Base-by-base conservation (phyloP, 2,329 filamentous ascomycete genomes). In the Fusarium brachygibbosum region DNA sequence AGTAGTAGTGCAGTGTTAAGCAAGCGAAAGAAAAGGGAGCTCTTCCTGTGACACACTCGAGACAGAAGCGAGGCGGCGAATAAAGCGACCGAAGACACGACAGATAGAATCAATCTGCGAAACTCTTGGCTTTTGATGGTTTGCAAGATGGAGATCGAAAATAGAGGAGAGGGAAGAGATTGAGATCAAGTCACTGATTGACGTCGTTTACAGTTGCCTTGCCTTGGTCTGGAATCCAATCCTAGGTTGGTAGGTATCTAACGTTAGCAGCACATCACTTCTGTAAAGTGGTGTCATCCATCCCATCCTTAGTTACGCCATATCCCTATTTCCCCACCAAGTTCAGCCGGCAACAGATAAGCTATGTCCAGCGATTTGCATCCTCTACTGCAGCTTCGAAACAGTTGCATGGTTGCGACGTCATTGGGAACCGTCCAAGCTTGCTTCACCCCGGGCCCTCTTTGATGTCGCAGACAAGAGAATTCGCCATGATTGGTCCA, bases 31-130 rank as follows among this genome's bases (percentile, higher is more conserved):
- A 37, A 41, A 28, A 49, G 44, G 67, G 58, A 63, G 51, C 34
- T 60, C 37, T 74, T 62, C 45, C 62, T 75, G 72, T 50, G 69
- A 74, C 72, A 61, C 59, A 19, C 52, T 59, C 70, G 70, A 74
- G 70, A 74, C 72, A 59, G 53, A 48, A 56, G 54, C 72, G 70
- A 74, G 63, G 71, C 70, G 58, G 57, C 14, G 25, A 31, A 58
- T 62, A 37, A 45, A 48, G 34, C 42, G 46, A 41, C 45, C 14
- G 41, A 42, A 25, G 50, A 49, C 21, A 55, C 21, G 34, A 28
- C 25, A 64, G 53, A 49, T 49, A 14, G 37, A 35, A 40, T 35
- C 37, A 45, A 31, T 19, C 17, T 23, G 46, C 46, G 31, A 56
- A 53, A 32, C 41, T 59, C 66, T 69, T 70, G 66, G 63, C 66